Evolutionary conservation across 805 yeast genomes (phyloP), one percentile per base, ranked within the genome.

Genomic region (Lachancea sp.): DNA sequence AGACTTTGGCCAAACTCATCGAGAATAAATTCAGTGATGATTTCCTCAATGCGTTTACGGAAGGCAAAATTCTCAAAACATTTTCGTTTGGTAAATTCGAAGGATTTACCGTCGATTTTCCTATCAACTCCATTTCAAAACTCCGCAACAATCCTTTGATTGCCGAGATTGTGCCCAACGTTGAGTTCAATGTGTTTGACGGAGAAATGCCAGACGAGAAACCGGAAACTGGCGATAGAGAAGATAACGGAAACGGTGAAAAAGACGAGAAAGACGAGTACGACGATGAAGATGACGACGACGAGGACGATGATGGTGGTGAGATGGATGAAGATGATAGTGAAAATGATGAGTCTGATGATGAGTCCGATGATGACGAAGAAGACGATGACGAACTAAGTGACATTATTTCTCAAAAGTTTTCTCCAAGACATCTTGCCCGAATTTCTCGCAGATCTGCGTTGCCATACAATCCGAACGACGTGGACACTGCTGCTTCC

Each of bases 61-160:
- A 49, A 67, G 72, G 32, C 62, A 73, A 55, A 34, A 60, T 85
- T 22, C 67, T 71, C 11, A 71, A 73, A 45, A 68, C 75, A 11
- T 79, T 79, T 52, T 72, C 84, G 0, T 78, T 87, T 56, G 95
- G 95, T 1, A 72, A 71, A 18, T 83, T 85, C 57, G 78, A 75
- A 51, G 95, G 85, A 0, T 77, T 88, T 49, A 72, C 82, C 0
- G 88, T 89, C 1, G 73, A 72, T 44, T 77, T 82, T 58, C 68
- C 81, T 10, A 59, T 64, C 22, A 76, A 68, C 10, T 67, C 73
- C 1, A 54, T 77, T 31, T 71, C 69, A 8, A 67, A 73, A 53
- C 70, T 82, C 48, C 69, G 69, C 35, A 62, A 60, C 17, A 81
- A 80, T 56, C 88, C 87, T 2, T 62, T 79, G 57, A 81, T 88